Evolutionary conservation across 768 basidiomycete species (phyloP).

Genomic region (Lentinula edodes): DNA sequence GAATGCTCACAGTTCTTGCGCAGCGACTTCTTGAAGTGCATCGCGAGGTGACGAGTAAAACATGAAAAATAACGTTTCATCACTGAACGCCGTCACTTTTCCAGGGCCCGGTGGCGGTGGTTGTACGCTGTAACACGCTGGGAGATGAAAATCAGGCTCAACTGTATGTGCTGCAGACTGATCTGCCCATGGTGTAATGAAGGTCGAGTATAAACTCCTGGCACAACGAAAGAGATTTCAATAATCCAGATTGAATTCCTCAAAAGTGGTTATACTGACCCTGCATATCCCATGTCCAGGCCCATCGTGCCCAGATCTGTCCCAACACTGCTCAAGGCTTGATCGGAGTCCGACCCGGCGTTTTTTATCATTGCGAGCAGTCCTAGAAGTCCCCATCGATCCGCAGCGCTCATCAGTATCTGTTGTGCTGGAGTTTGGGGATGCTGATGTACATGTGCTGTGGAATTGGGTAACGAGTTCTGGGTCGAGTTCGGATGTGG

Average conservation of each 20-base stretch:
- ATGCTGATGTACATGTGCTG: constrained; percentile 39
- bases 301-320: constrained; percentile 91
- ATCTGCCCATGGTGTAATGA: constrained; percentile 96
- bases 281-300: constrained; percentile 78
- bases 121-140: constrained; percentile 89
- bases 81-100: constrained; percentile 83
- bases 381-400: constrained; percentile 90
- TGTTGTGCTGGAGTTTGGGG: constrained; percentile 93
- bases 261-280: constrained; percentile 44
- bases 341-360: constrained; percentile 70
- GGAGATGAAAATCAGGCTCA: constrained; percentile 90
- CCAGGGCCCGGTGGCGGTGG: constrained; percentile 77
- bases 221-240: constrained; percentile 4
- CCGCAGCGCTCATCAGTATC: constrained; percentile 86
- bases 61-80: constrained; percentile 97
- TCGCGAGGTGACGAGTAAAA: constrained; percentile 94
- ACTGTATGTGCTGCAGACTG: constrained; percentile 78
- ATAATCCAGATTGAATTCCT: neutral
- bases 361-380: constrained; percentile 84
- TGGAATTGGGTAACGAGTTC: constrained; percentile 24
- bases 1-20: constrained; percentile 75
- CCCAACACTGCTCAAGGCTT: constrained; percentile 77
- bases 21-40: constrained; percentile 89
- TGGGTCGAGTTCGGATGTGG: constrained; percentile 9
- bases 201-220: constrained; percentile 84